A percentile compares a stretch with the other conserved stretches of the same genome.
phyloP scores from a whole-genome alignment of 2,329 filamentous ascomycete genomes.

The Colletotrichum higginsianum region DNA sequence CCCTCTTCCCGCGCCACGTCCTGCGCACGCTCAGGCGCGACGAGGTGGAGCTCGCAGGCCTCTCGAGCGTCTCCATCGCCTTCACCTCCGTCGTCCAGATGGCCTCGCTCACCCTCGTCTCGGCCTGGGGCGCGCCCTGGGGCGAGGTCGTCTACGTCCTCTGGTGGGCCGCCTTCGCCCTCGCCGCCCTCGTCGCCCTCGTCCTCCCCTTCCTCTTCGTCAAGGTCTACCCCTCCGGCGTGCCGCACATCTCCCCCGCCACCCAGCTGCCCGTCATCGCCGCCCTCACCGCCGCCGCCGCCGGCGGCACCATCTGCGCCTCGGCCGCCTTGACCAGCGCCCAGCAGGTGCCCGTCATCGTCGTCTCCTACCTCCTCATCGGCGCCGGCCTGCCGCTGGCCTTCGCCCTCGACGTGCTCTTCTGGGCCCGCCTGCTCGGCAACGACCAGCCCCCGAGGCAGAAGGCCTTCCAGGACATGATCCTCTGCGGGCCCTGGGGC shows the following conservation, averaged over 20 bases:
- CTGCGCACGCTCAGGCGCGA: constrained; percentile 48
- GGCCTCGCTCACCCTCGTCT: constrained; percentile 44
- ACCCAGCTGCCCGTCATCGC: constrained; percentile 57
- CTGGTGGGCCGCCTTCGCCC: constrained; percentile 56
- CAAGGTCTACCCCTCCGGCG: constrained; percentile 53
- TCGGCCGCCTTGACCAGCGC: constrained; percentile 46
- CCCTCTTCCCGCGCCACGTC: constrained; percentile 51
- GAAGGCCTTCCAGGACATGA: constrained; percentile 56
- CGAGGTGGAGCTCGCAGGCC: constrained; percentile 54
- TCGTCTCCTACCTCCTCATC: constrained; percentile 57
- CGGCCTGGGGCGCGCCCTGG: constrained; percentile 42
- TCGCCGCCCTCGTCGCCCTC: constrained; percentile 52
- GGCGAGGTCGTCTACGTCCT: constrained; percentile 51
- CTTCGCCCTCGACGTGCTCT: constrained; percentile 50
- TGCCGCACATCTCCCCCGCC: constrained; percentile 52
- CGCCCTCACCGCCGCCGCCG: constrained; percentile 56
- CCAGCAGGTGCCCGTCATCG: constrained; percentile 55
- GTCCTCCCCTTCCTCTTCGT: constrained; percentile 53
- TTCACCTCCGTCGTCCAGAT: constrained; percentile 48
- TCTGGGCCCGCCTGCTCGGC: constrained; percentile 47
- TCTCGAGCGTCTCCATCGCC: constrained; percentile 55
- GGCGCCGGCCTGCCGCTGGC: constrained; percentile 53
- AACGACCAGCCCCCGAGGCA: constrained; percentile 47
- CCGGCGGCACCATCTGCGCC: constrained; percentile 53
- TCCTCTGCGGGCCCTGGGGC: constrained; percentile 57